Percentiles rank a stretch among this genome's conserved stretches.
Conservation (phyloP, 768 basidiomycete species). For the Pleurotus giganteus region DNA sequence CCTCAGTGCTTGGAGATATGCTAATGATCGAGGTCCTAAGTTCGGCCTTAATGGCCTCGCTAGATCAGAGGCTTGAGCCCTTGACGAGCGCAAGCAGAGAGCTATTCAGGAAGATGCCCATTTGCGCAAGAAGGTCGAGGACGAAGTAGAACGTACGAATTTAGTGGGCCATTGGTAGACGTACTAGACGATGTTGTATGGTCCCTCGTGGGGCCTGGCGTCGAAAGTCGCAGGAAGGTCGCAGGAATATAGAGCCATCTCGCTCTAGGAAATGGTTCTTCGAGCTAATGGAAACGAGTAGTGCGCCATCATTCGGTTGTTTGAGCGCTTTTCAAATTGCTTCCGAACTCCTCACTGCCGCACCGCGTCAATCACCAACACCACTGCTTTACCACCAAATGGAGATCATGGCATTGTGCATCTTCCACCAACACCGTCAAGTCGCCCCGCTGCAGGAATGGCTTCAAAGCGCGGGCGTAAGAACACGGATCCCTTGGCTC, state of each 20-base stretch:
- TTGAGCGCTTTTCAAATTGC: too few relatives aligned
- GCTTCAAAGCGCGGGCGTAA: neutral
- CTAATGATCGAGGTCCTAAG: constrained; percentile 80
- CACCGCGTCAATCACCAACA: too few relatives aligned
- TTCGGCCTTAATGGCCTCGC: constrained; percentile 86
- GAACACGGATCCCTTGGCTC: neutral
- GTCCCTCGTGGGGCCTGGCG: constrained; percentile 52
- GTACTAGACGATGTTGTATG: constrained; percentile 93
- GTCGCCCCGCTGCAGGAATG: neutral
- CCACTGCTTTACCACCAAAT: too few relatives aligned
- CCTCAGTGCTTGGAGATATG: constrained; percentile 79
- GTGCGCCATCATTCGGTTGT: too few relatives aligned
- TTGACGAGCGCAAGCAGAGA: constrained; percentile 78
- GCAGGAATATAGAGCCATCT: constrained; percentile 72
- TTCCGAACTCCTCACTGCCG: too few relatives aligned
- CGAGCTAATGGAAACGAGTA: constrained; percentile 34
- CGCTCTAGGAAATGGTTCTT: constrained; percentile 86
- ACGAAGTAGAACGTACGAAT: constrained; percentile 73
- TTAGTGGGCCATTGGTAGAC: constrained; percentile 83
- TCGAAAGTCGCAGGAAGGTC: constrained; percentile 48
- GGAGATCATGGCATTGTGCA: too few relatives aligned
- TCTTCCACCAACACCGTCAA: too few relatives aligned
- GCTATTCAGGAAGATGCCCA: constrained; percentile 68
- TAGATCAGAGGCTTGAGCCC: constrained; percentile 80
- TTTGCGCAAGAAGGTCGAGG: constrained; percentile 64